Conservation (phyloP, 2,329 filamentous ascomycete genomes). For the Aspergillus versicolor region DNA sequence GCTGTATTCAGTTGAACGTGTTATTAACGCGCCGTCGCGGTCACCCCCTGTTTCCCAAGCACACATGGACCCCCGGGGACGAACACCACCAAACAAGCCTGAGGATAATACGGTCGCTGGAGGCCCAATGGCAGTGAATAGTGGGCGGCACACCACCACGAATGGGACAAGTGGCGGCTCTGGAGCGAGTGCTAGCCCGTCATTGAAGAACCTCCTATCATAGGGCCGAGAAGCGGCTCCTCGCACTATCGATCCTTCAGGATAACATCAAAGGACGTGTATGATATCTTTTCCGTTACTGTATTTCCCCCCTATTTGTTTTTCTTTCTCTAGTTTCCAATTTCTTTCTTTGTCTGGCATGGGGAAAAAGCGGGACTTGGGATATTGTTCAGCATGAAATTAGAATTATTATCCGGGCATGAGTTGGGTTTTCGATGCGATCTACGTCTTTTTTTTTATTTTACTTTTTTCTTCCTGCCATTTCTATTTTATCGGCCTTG, state of each 20-base stretch:
- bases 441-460: not conserved
- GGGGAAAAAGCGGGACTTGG: slow-evolving; percentile 15
- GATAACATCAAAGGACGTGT: slow-evolving; percentile 12
- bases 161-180: slow-evolving; percentile 32
- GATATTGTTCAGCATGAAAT: slow-evolving; percentile 14
- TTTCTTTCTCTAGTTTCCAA: slow-evolving; percentile 3
- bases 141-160: slow-evolving; percentile 26
- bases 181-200: slow-evolving; percentile 76
- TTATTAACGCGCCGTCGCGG: slow-evolving; percentile 32
- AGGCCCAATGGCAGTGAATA: slow-evolving; percentile 26
- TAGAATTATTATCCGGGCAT: slow-evolving; percentile 10
- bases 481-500: not conserved
- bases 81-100: slow-evolving; percentile 30
- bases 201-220: slow-evolving; percentile 70
- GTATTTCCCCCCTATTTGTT: slow-evolving; percentile 4
- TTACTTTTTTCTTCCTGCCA: slow-evolving; percentile 1
- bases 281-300: slow-evolving; percentile 17
- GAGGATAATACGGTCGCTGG: slow-evolving; percentile 29
- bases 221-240: slow-evolving; percentile 35
- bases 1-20: slow-evolving; percentile 39
- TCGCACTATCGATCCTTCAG: not conserved
- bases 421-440: not conserved
- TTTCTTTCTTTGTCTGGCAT: slow-evolving; percentile 9
- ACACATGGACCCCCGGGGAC: slow-evolving; percentile 35
- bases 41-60: slow-evolving; percentile 37